phyloP scores from a whole-genome alignment of 1,139 yeast genomes.

The Suhomyces guaymorum region DNA sequence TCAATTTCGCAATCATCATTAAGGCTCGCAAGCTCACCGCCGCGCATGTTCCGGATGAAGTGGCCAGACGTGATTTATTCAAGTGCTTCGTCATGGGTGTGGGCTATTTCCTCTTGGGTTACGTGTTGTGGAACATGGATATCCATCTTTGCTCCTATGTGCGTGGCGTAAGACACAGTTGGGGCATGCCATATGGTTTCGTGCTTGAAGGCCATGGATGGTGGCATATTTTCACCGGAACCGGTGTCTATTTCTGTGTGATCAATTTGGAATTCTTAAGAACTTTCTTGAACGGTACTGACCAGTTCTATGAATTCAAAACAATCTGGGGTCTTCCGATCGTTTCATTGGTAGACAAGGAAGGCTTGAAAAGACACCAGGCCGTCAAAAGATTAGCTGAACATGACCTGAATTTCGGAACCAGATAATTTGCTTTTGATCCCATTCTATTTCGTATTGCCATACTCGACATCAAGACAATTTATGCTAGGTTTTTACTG shows the following conservation, averaged over 20 bases:
- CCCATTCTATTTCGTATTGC: no score
- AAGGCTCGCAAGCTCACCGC: slow-evolving; percentile 55
- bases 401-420: no score
- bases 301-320: slow-evolving; percentile 50
- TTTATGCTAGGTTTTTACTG: no score
- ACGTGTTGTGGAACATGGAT: slow-evolving; percentile 81
- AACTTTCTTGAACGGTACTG: slow-evolving; percentile 54
- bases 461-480: no score
- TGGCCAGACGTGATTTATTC: slow-evolving; percentile 50
- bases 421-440: no score
- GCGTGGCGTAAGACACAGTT: slow-evolving; percentile 58
- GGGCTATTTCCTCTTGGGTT: slow-evolving; percentile 68
- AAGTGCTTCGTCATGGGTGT: slow-evolving; percentile 62
- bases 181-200: slow-evolving; percentile 87
- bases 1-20: slow-evolving; percentile 62
- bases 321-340: slow-evolving; percentile 44
- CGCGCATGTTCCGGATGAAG: slow-evolving; percentile 49
- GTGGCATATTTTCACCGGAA: slow-evolving; percentile 93
- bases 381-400: slow-evolving; percentile 24
- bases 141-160: slow-evolving; percentile 74
- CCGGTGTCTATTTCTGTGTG: slow-evolving; percentile 57
- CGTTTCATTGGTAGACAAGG: slow-evolving; percentile 31
- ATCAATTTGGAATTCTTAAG: slow-evolving; percentile 77
- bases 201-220: slow-evolving; percentile 92
- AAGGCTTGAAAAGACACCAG: slow-evolving; percentile 29